These are phyloP conservation scores for Volvox reticuliferus DNA, from an alignment of 139 green algal species.

Conservation along the genomic window DNA sequence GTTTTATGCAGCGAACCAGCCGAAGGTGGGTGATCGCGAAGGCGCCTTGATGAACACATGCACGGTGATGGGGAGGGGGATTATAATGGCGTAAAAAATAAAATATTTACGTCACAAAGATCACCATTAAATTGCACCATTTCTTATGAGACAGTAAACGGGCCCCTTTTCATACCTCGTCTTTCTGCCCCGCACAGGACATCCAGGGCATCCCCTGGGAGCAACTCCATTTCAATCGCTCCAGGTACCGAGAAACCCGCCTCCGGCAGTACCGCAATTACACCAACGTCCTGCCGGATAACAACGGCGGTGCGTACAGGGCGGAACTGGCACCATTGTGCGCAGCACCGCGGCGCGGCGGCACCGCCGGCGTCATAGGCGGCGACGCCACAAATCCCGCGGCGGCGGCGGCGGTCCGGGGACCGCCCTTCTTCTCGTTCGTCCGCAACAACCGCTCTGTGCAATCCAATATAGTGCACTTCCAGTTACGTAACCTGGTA, in stretches of 20 bases:
- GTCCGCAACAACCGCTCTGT: conserved; percentile 80
- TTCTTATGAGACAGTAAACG: too few relatives aligned
- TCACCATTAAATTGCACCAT: too few relatives aligned
- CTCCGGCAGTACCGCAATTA: conserved; percentile 90
- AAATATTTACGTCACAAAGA: too few relatives aligned
- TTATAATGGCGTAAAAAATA: neutral
- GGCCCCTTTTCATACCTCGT: neutral
- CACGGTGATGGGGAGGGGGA: neutral
- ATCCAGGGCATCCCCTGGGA: conserved; percentile 91
- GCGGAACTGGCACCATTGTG: conserved; percentile 43
- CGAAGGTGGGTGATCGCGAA: conserved; percentile 9
- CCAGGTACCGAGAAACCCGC: conserved; percentile 74
- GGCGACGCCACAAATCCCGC: neutral
- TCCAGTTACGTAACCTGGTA: conserved; percentile 94
- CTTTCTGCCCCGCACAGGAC: conserved; percentile 12
- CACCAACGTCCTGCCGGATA: conserved; percentile 79
- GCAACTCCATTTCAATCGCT: conserved; percentile 79
- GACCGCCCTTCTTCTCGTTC: conserved; percentile 70
- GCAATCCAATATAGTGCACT: conserved; percentile 88
- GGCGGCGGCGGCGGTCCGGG: neutral
- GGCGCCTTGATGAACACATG: neutral
- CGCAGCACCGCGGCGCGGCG: conserved; percentile 8
- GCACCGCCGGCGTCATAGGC: neutral
- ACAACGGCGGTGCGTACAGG: conserved; percentile 38
- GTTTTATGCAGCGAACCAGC: neutral